Evolutionary conservation across 441 rosid species (phyloP), one percentile per base, ranked within the genome.

Genomic region (Arabidopsis hybrid): DNA sequence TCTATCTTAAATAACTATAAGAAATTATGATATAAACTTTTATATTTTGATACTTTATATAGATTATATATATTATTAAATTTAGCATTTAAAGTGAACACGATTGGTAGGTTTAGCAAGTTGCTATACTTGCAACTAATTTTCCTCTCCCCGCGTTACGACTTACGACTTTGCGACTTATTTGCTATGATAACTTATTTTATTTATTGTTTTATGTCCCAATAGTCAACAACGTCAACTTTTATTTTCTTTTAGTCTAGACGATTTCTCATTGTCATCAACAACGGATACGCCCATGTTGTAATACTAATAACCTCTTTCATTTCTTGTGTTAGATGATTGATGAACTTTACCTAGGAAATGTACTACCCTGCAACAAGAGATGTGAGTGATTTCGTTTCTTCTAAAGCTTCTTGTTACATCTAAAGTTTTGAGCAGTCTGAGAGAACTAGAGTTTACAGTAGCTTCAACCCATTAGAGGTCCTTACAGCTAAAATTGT

Each of bases 211-310:
- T 50, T 60, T 51, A 51, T 52, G 42, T 6, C 26, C 42, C 14
- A 71, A 21, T 29, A 42, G 43, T 36, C 69, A 72, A 52, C 61
- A 61, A 60, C 5, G 11, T 8, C 34, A 69, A 69, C 57, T 8
- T 36, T 4, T 9, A 4, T 21, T 9, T 40, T 40, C 12, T 31
- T 6, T 9, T 8, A 8, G 40, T 38, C 40, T 10, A 38, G 10
- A 38, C 11, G 40, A 38, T 38, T 38, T 38, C 40, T 2, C 40
- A 38, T 3, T 2, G 40, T 1, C 1, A 38, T 38, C 40, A 8
- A 38, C 4, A 3, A 38, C 10, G 4, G 40, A 38, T 8, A 38
- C 10, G 4, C 2, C 4, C 11, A 8, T 38, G 4, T 38, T 38
- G 40, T 38, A 38, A 38, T 8, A 38, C 6, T 21, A n/a, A n/a